These are phyloP conservation scores for Parsonsia alboflavescens DNA, from an alignment of 257 asterid species.

Conservation along the genomic window DNA sequence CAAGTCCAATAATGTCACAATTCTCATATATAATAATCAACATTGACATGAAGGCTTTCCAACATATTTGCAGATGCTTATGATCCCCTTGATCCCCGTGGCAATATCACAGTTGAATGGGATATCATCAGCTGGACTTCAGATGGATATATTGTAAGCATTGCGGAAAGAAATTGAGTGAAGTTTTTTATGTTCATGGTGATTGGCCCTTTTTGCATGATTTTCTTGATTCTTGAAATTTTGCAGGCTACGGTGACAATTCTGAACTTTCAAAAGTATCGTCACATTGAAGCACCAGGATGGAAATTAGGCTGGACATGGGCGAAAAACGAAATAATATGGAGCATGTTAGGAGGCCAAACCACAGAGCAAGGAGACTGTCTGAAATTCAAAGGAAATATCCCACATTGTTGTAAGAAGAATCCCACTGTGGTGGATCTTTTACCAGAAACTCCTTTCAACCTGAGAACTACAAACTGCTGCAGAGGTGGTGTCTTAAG, in stretches of 20 bases:
- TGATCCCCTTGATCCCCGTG: conserved; percentile 54
- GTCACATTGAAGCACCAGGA: conserved; percentile 44
- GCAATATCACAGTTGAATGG: conserved; percentile 55
- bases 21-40: neutral
- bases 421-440: conserved; percentile 41
- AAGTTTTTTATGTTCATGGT: neutral
- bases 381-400: conserved; percentile 33
- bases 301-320: conserved; percentile 60
- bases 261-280: conserved; percentile 40
- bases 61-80: conserved; percentile 38
- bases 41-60: neutral
- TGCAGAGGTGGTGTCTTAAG: conserved; percentile 55
- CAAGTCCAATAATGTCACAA: no score
- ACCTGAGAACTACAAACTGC: conserved; percentile 44
- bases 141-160: conserved; percentile 52
- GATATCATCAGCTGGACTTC: conserved; percentile 46
- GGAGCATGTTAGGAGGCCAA: conserved; percentile 45
- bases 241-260: conserved; percentile 42
- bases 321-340: conserved; percentile 46
- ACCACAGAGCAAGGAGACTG: conserved; percentile 57
- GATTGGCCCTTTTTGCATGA: neutral
- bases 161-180: neutral
- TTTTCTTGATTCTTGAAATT: neutral
- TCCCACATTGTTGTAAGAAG: conserved; percentile 51
- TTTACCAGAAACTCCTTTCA: conserved; percentile 42